These are phyloP conservation scores for Dunaliella primolecta DNA, from an alignment of 139 green algal genomes.

Conservation along the genomic window DNA sequence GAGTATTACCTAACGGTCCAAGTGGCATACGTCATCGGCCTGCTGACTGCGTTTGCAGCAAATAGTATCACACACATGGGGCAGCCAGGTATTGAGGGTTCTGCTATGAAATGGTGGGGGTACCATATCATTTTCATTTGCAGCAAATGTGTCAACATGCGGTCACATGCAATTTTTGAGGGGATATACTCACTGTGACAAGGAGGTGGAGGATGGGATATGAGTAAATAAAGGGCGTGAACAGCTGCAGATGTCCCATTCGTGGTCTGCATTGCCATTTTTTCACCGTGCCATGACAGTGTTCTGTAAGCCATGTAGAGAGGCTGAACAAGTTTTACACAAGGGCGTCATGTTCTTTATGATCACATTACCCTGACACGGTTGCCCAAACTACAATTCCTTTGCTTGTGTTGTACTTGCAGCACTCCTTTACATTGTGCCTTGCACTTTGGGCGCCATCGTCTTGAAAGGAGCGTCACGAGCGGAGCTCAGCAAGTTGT, in stretches of 20 bases:
- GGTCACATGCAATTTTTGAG: no score
- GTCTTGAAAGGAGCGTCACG: slow-evolving; percentile 34
- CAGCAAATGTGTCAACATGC: no score
- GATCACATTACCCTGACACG: not conserved
- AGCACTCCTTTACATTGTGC: slow-evolving; percentile 26
- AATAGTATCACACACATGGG: slow-evolving; percentile 80
- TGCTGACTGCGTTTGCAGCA: slow-evolving; percentile 73
- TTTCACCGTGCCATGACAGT: not conserved
- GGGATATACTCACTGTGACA: no score
- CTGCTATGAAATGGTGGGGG: not conserved
- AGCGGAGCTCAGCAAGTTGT: slow-evolving; percentile 53
- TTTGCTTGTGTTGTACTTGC: not conserved
- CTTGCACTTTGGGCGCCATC: slow-evolving; percentile 34
- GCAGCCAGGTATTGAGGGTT: slow-evolving; percentile 52
- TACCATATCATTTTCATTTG: no score
- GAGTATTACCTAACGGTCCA: slow-evolving; percentile 72
- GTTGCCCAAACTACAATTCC: no score
- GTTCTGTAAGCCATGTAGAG: not conserved
- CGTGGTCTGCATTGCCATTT: not conserved
- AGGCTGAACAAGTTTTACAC: not conserved
- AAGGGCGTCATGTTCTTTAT: no score
- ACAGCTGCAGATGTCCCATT: not conserved
- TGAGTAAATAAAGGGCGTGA: not conserved
- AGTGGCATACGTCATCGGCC: slow-evolving; percentile 66
- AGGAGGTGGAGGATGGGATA: not conserved